Evolutionary conservation across 2,329 filamentous ascomycete genomes (phyloP), one percentile per base, ranked within the genome.

Genomic region (Pyrenochaeta sp.): DNA sequence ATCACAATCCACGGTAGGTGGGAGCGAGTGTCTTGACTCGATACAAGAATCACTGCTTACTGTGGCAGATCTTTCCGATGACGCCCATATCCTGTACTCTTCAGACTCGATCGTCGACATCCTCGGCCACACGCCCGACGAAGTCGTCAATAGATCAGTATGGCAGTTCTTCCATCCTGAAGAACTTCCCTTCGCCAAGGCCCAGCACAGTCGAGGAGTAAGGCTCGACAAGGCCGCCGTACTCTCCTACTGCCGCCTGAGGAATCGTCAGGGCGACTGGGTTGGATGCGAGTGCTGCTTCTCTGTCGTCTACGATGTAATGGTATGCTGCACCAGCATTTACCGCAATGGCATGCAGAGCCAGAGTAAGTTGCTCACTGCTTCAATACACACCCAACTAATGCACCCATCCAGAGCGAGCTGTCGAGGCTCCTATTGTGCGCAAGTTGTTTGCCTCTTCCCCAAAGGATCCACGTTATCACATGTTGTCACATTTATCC

Each of bases 101-200:
- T 96, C 92, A 50, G 91, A 93, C 68, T 95, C 92, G 2, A 88
- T 96, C 63, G 83, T 88, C 67, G 91, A 96, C 68, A 92, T 96
- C 61, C 85, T 96, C 42, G 92, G 91, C 51, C 94, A 92, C 72
- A 84, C 86, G 22, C 90, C 92, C 2, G 83, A 89, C 59, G 91
- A 96, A 72, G 87, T 96, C 15, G 85, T 88, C 69, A 88, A 90
- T 61, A 88, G 83, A 71, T 92, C 92, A 58, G 90, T 88, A 71
- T 96, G 93, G 83, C 90, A 95, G 30, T 96, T 91, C 76, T 96
- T 96, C 72, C 91, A 94, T 69, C 90, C 90, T 0, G 88, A 93
- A 8, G 91, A 96, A 78, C 82, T 93, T 22, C 89, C 90, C 0
- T 87, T 90, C 69, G 92, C 91, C 37, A 87, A 88, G 59, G 84